Evolutionary conservation across 495 filamentous ascomycete species (phyloP).

Genomic region (Friedmanniomyces endolithicus): DNA sequence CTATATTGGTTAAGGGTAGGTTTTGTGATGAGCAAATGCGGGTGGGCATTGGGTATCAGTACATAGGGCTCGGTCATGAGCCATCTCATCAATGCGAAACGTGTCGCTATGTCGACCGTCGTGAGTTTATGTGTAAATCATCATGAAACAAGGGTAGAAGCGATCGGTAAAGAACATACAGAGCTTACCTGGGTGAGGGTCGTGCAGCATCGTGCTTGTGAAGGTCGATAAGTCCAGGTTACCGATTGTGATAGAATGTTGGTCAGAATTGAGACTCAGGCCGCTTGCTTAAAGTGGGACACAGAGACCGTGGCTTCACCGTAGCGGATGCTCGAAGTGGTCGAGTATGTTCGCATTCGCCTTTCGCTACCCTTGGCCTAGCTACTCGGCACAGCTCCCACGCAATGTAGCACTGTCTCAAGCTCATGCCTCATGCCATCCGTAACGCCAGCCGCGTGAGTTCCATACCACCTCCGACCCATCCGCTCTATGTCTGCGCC

Average conservation of each 20-base stretch:
- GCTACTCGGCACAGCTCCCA: constrained; percentile 1
- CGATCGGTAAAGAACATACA: not conserved
- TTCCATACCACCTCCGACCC: not conserved
- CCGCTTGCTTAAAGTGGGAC: too few relatives aligned
- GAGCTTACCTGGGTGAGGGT: not conserved
- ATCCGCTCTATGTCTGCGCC: not conserved
- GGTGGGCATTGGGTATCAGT: not conserved
- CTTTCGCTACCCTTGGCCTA: constrained; percentile 3
- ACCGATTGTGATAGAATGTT: too few relatives aligned
- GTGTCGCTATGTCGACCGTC: not conserved
- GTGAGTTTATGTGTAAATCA: not conserved
- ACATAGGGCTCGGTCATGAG: not conserved
- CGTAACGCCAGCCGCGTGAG: constrained; percentile 9
- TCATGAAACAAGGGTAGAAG: not conserved
- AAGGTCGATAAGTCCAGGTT: too few relatives aligned
- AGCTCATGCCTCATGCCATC: not conserved
- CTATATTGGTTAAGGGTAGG: too few relatives aligned
- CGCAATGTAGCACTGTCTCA: not conserved
- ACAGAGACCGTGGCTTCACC: too few relatives aligned
- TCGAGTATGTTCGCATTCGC: not conserved
- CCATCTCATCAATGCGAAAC: not conserved
- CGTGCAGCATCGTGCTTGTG: not conserved
- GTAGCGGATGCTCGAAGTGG: not conserved
- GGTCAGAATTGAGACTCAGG: not conserved
- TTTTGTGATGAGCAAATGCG: too few relatives aligned